phyloP scores from a whole-genome alignment of 2,329 filamentous ascomycete species.

The Cladophialophora chaetospira region DNA sequence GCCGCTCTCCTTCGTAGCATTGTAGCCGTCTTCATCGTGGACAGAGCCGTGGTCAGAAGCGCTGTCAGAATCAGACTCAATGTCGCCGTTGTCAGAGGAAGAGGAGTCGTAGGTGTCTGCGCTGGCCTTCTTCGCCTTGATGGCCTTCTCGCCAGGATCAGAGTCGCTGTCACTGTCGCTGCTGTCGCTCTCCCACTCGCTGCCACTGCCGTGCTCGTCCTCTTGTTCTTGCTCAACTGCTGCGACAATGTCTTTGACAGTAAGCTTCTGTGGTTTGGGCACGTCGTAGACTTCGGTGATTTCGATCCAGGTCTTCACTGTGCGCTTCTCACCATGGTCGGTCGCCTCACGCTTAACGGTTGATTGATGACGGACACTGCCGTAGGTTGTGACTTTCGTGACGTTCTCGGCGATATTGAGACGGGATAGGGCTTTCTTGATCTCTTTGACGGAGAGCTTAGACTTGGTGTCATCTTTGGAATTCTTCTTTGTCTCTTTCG shows the following conservation, averaged over 20 bases:
- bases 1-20: neutral
- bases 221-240: conserved; percentile 28
- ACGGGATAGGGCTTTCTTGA: conserved; percentile 1
- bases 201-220: neutral
- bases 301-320: conserved; percentile 25
- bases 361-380: conserved; percentile 17
- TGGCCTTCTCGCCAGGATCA: neutral
- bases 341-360: conserved; percentile 15
- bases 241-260: conserved; percentile 8
- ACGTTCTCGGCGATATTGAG: conserved; percentile 17
- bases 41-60: neutral
- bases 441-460: neutral
- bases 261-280: neutral
- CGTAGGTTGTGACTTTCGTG: conserved; percentile 14
- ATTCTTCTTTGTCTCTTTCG: neutral
- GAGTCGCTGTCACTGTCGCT: neutral
- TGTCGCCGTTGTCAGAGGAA: neutral
- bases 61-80: neutral
- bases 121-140: neutral
- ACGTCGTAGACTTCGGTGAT: conserved; percentile 25
- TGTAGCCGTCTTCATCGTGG: neutral
- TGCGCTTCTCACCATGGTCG: conserved; percentile 22
- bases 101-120: neutral
- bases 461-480: neutral
- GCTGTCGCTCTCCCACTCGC: neutral